These are phyloP conservation scores for Cubamyces sp. DNA, from an alignment of 768 basidiomycete species.

Conservation along the genomic window DNA sequence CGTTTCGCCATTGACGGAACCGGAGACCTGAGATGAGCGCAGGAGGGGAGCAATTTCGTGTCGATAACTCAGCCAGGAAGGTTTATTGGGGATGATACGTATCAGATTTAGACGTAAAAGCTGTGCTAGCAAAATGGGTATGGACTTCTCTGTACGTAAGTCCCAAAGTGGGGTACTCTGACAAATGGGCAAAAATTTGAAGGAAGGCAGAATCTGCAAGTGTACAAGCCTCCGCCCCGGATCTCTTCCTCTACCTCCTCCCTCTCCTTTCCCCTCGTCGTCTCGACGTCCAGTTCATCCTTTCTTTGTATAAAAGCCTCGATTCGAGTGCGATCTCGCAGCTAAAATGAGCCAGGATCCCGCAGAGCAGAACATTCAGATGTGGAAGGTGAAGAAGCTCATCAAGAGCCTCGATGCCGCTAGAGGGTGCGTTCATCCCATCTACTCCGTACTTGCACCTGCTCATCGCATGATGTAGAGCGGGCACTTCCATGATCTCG, in stretches of 20 bases:
- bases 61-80: background rate
- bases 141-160: background rate
- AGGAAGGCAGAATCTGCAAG: background rate
- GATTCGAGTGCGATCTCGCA: conserved; percentile 18
- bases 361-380: conserved; percentile 95
- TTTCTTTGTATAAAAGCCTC: conserved; percentile 11
- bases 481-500: conserved; percentile 99
- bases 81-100: background rate
- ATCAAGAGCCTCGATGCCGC: conserved; percentile 97
- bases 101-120: background rate
- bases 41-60: background rate
- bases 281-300: background rate
- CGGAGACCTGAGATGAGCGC: conserved; percentile 9
- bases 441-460: conserved; percentile 5
- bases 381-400: conserved; percentile 99
- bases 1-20: conserved; percentile 22
- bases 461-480: conserved; percentile 51
- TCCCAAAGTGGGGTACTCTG: conserved; percentile 7
- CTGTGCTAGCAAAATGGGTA: too few relatives aligned
- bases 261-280: conserved; percentile 6
- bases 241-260: conserved; percentile 16
- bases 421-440: conserved; percentile 62
- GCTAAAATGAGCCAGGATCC: conserved; percentile 79
- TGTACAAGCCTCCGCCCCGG: background rate
- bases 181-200: conserved; percentile 18